Conservation (phyloP, 2,329 filamentous ascomycete species). For the Scedosporium minutisporum region DNA sequence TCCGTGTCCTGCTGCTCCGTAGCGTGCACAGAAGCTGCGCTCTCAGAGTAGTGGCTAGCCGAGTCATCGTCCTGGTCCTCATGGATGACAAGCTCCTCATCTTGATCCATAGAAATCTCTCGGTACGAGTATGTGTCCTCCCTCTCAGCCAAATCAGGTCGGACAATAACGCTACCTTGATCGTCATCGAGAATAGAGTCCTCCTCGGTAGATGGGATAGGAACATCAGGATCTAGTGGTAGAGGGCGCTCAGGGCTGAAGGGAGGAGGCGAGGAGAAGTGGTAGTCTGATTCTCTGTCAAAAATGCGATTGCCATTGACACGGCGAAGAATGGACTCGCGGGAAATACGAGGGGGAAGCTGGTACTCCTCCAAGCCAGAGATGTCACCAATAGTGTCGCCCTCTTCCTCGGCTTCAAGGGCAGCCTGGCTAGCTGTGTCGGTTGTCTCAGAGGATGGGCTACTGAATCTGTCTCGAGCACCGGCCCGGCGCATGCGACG, state of each 20-base stretch:
- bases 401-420: slow-evolving; percentile 38
- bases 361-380: slow-evolving; percentile 53
- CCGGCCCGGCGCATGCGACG: slow-evolving; percentile 57
- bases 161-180: slow-evolving; percentile 56
- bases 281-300: slow-evolving; percentile 52
- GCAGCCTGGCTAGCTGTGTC: slow-evolving; percentile 17
- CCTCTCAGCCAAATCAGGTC: slow-evolving; percentile 55
- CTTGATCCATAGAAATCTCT: slow-evolving; percentile 24
- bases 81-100: slow-evolving; percentile 39
- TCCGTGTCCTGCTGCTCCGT: slow-evolving; percentile 13
- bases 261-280: slow-evolving; percentile 53
- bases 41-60: slow-evolving; percentile 24
- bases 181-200: slow-evolving; percentile 41
- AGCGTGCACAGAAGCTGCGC: slow-evolving; percentile 13
- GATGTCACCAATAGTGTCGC: slow-evolving; percentile 51
- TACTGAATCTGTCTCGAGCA: slow-evolving; percentile 40
- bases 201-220: slow-evolving; percentile 79
- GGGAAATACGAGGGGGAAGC: slow-evolving; percentile 70
- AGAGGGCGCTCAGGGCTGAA: slow-evolving; percentile 49
- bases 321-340: slow-evolving; percentile 85
- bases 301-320: slow-evolving; percentile 57
- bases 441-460: slow-evolving; percentile 25
- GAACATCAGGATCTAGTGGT: slow-evolving; percentile 74
- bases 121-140: slow-evolving; percentile 23
- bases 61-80: slow-evolving; percentile 32